These are phyloP conservation scores for Botryosphaeria dothidea DNA, from an alignment of 2,329 filamentous ascomycete species.

Conservation along the genomic window DNA sequence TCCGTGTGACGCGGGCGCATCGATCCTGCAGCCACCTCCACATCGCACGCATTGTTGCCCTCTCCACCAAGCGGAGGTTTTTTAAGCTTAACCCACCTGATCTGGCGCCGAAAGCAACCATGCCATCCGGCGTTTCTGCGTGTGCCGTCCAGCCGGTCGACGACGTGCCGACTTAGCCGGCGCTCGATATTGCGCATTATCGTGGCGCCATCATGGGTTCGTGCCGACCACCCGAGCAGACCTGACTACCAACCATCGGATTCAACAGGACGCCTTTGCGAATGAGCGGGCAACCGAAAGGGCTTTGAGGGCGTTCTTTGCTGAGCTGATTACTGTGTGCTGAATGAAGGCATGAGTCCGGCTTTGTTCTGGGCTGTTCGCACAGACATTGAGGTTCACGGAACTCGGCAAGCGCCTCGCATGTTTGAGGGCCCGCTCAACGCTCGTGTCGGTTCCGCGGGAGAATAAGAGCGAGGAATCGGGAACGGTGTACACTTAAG, in stretches of 20 bases:
- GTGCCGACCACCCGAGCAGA: no score
- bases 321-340: no score
- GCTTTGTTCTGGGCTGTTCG: neutral
- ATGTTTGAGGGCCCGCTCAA: neutral
- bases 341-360: no score
- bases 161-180: neutral
- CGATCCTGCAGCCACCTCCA: neutral
- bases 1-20: constrained; percentile 2
- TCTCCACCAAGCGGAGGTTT: neutral
- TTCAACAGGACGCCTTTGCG: no score
- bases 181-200: neutral
- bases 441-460: neutral
- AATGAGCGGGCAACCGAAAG: no score
- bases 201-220: neutral
- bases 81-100: neutral
- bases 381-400: neutral
- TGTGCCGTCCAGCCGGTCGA: neutral
- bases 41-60: neutral
- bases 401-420: neutral
- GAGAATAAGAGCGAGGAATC: neutral
- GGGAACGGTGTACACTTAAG: no score
- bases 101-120: neutral
- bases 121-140: neutral
- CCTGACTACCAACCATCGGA: no score
- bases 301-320: no score